A percentile compares a stretch with the other conserved stretches of the same genome.
Conservation (phyloP, 768 basidiomycete genomes). For the Leccinum broughii region DNA sequence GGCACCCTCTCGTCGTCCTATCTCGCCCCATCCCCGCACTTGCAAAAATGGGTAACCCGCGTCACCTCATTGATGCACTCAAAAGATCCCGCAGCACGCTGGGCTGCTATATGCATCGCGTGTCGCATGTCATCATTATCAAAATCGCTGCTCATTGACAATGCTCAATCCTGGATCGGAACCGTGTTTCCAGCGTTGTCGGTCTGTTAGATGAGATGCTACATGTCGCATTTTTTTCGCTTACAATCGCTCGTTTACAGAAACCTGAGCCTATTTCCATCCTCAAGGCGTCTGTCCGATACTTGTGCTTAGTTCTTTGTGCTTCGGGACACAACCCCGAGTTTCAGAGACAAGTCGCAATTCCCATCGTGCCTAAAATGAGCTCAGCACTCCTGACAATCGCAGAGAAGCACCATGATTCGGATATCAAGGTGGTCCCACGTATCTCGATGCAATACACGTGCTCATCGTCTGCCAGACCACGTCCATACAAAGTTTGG, state of each 20-base stretch:
- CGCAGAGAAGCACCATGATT: constrained; percentile 50
- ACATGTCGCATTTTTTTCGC: constrained; percentile 14
- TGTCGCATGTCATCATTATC: constrained; percentile 62
- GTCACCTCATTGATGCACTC: constrained; percentile 75
- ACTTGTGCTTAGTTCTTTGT: constrained; percentile 62
- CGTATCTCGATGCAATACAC: background rate
- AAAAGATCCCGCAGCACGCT: constrained; percentile 73
- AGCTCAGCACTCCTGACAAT: constrained; percentile 56
- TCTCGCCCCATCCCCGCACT: constrained; percentile 63
- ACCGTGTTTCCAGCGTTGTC: constrained; percentile 63
- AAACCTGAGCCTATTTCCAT: constrained; percentile 66
- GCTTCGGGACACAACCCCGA: constrained; percentile 62
- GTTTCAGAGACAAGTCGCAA: constrained; percentile 77
- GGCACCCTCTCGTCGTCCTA: constrained; percentile 50
- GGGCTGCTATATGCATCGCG: constrained; percentile 80
- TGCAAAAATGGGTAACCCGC: constrained; percentile 74
- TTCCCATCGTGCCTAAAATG: constrained; percentile 73
- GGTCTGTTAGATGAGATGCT: constrained; percentile 48
- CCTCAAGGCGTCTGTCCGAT: constrained; percentile 63
- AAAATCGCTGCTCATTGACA: constrained; percentile 61
- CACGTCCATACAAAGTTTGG: constrained; percentile 48
- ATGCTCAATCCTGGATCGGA: constrained; percentile 71
- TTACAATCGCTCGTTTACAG: constrained; percentile 39
- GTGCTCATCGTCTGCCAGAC: constrained; percentile 37
- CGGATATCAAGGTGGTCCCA: constrained; percentile 53